Base-by-base conservation (phyloP, 2,329 filamentous ascomycete species). In the Ophiostoma pallidulum region DNA sequence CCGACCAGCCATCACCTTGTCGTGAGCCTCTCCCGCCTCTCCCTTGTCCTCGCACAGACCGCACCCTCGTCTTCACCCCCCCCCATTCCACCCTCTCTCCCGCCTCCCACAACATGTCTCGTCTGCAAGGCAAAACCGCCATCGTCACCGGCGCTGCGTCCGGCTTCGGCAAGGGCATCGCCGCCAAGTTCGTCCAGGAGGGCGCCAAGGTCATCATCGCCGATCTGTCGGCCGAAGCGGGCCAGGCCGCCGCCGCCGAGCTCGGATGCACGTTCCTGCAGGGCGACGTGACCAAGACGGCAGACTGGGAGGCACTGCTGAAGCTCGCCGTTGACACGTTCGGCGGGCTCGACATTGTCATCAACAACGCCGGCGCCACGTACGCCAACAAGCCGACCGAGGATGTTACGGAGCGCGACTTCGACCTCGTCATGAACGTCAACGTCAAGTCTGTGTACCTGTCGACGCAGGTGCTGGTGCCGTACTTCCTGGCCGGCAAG, bases 381-480 rank as follows among this genome's bases (percentile, higher is more conserved):
- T 82, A 82, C 58, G 54, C 59, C 12, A 82, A 81, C 58, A 81
- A 81, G 66, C 71, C 79, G 1, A 83, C 80, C 0, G 63, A 72
- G 24, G 70, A 79, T 0, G 82, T 85, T 3, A 81, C 78, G 0
- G 78, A 84, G 45, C 68, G 70, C 4, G 82, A 86, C 41, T 86
- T 82, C 51, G 78, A 85, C 55, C 67, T 73, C 39, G 76, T 81
- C 32, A 81, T 86, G 60, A 72, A 73, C 46, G 79, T 85, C 51
- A 86, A 86, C 54, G 78, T 86, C 51, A 83, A 82, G 63, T 74
- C 75, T 3, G 71, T 86, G 39, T 86, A 75, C 60, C 61, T 77
- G 18, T 79, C 77, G 0, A 74, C 77, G 2, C 70, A 70, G 46
- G 74, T 80, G 4, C 68, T 82, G 32, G 62, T 84, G 6, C 76